Conservation (phyloP, 495 filamentous ascomycete genomes). For the Tetracladium setigerum region DNA sequence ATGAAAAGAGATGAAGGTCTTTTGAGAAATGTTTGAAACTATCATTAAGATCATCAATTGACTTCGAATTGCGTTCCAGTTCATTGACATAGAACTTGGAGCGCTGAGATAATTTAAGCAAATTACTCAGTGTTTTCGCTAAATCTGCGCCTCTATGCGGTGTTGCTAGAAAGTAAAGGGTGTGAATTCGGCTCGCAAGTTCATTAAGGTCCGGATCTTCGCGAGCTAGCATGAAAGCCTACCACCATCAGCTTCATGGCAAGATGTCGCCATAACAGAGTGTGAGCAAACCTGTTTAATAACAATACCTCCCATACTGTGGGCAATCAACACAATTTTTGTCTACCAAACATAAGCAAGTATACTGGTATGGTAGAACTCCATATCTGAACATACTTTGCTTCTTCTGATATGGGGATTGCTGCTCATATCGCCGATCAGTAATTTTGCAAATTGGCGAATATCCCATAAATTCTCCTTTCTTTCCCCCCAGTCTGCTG, state of each 20-base stretch:
- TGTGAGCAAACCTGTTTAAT: constrained; percentile 33
- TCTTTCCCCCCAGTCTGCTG: not conserved
- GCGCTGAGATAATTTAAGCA: constrained; percentile 37
- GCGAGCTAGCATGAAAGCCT: constrained; percentile 21
- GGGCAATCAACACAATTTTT: constrained; percentile 38
- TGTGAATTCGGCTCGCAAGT: constrained; percentile 26
- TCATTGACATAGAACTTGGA: constrained; percentile 35
- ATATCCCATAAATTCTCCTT: constrained; percentile 26
- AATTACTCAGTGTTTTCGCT: constrained; percentile 30
- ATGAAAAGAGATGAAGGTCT: constrained; percentile 33
- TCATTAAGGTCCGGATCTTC: constrained; percentile 38
- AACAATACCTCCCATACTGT: constrained; percentile 48
- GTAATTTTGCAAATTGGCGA: constrained; percentile 31
- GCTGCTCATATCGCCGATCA: constrained; percentile 23
- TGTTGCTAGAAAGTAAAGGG: constrained; percentile 43
- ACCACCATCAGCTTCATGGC: constrained; percentile 15
- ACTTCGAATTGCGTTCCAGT: constrained; percentile 25
- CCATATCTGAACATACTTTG: constrained; percentile 7
- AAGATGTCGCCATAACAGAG: constrained; percentile 10
- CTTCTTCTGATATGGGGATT: not conserved
- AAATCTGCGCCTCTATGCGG: constrained; percentile 41
- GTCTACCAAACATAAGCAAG: constrained; percentile 11
- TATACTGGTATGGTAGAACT: constrained; percentile 4
- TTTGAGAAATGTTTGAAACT: constrained; percentile 35
- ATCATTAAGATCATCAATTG: constrained; percentile 37